Conservation (phyloP, 768 basidiomycete species). For the Hypsizygus marmoreus region DNA sequence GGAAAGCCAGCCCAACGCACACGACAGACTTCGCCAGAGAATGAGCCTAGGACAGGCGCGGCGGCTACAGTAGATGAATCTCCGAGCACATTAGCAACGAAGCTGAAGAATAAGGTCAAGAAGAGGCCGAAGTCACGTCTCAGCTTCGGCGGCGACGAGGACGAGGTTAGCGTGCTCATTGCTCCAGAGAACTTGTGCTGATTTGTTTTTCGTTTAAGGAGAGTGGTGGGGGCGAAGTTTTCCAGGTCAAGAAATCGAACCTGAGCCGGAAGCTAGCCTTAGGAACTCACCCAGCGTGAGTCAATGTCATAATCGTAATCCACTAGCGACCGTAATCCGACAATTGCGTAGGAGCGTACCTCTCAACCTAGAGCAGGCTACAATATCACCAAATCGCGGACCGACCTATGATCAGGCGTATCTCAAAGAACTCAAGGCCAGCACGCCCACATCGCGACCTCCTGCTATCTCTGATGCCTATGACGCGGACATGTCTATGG, state of each 20-base stretch:
- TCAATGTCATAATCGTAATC: constrained; percentile 7
- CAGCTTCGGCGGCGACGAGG: constrained; percentile 73
- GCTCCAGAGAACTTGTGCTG: constrained; percentile 22
- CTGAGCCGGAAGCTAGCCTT: constrained; percentile 68
- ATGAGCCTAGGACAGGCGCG: constrained; percentile 20
- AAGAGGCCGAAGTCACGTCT: constrained; percentile 68
- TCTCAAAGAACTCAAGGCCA: constrained; percentile 78
- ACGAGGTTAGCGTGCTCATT: constrained; percentile 51
- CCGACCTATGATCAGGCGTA: constrained; percentile 75
- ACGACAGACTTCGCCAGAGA: constrained; percentile 44
- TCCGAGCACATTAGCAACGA: constrained; percentile 61
- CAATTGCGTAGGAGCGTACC: constrained; percentile 40
- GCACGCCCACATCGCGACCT: constrained; percentile 61
- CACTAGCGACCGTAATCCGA: constrained; percentile 17
- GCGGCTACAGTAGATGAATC: constrained; percentile 46
- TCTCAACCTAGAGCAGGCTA: constrained; percentile 54
- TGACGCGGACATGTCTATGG: constrained; percentile 54
- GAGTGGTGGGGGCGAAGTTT: constrained; percentile 61
- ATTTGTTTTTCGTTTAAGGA: constrained; percentile 41
- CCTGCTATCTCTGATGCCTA: constrained; percentile 40
- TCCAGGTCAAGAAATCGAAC: constrained; percentile 80
- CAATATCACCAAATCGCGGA: constrained; percentile 51
- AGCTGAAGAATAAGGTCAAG: constrained; percentile 72
- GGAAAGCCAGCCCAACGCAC: constrained; percentile 41
- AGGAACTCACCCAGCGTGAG: constrained; percentile 55